Evolutionary conservation across 2,329 filamentous ascomycete species (phyloP).

Genomic region (Periconia sp.): DNA sequence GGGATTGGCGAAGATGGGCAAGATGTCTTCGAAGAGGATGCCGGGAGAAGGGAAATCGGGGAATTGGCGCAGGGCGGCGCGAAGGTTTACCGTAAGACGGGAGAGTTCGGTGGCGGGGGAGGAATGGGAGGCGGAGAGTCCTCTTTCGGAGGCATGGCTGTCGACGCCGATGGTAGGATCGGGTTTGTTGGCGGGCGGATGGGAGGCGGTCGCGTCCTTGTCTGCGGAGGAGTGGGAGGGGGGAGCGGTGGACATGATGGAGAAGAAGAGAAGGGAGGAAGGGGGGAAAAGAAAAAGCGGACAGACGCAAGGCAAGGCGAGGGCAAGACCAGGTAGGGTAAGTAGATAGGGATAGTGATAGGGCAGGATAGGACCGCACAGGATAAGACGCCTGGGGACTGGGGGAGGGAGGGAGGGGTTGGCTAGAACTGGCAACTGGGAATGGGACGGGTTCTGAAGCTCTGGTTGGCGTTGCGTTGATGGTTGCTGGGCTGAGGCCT

Average conservation of each 20-base stretch:
- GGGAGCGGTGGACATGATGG: slow-evolving; percentile 32
- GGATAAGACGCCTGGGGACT: not conserved
- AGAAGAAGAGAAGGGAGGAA: slow-evolving; percentile 21
- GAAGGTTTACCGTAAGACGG: slow-evolving; percentile 67
- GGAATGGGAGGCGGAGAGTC: slow-evolving; percentile 52
- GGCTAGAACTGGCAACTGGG: slow-evolving; percentile 2
- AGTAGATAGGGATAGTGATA: not conserved
- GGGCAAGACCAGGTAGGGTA: not conserved
- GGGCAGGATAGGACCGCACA: not conserved
- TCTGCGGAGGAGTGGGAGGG: slow-evolving; percentile 16
- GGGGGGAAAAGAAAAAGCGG: slow-evolving; percentile 5
- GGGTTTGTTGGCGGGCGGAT: slow-evolving; percentile 33
- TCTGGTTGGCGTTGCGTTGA: not conserved
- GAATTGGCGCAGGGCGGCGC: slow-evolving; percentile 77
- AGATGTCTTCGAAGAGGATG: slow-evolving; percentile 96
- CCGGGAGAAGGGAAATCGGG: slow-evolving; percentile 89
- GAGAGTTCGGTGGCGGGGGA: slow-evolving; percentile 53
- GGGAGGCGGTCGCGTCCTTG: slow-evolving; percentile 31
- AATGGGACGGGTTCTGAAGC: not conserved
- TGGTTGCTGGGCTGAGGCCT: slow-evolving; percentile 2
- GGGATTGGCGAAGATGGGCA: slow-evolving; percentile 87
- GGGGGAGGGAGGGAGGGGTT: slow-evolving; percentile 10
- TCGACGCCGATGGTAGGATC: slow-evolving; percentile 26
- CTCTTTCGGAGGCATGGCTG: slow-evolving; percentile 50
- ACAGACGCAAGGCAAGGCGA: slow-evolving; percentile 12